phyloP scores from a whole-genome alignment of 2,329 filamentous ascomycete species.

The Aureobasidium sp. region DNA sequence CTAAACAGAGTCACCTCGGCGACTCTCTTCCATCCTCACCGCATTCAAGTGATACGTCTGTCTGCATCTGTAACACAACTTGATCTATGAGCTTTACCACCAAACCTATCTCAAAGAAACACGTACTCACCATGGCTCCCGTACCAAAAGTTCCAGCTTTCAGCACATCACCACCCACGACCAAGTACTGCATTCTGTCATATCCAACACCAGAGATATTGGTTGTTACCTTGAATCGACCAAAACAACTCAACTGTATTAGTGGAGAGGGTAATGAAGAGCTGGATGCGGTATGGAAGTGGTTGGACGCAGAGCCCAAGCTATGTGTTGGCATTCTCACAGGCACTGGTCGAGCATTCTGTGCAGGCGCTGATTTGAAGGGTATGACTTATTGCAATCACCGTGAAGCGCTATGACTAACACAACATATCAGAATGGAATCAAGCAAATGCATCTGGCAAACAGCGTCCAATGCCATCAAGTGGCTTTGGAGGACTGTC shows the following conservation, averaged over 20 bases:
- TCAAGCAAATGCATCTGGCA: slow-evolving; percentile 27
- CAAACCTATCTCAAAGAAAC: too few species aligned
- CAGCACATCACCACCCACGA: too few species aligned
- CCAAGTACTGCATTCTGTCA: slow-evolving; percentile 36
- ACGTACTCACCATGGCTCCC: too few species aligned
- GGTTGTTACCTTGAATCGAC: slow-evolving; percentile 50
- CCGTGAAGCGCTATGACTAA: not conserved
- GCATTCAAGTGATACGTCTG: too few species aligned
- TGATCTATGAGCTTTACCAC: too few species aligned
- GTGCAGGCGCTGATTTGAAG: slow-evolving; percentile 61
- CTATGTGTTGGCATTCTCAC: slow-evolving; percentile 49
- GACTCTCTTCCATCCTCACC: too few species aligned
- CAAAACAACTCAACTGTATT: slow-evolving; percentile 24
- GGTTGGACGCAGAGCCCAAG: slow-evolving; percentile 52
- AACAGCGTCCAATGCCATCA: slow-evolving; percentile 30
- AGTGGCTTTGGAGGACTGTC: slow-evolving; percentile 64
- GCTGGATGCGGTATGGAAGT: slow-evolving; percentile 54
- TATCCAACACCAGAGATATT: slow-evolving; percentile 55
- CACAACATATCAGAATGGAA: slow-evolving; percentile 31
- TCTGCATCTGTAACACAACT: too few species aligned
- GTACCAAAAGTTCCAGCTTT: too few species aligned
- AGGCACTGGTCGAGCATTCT: slow-evolving; percentile 61
- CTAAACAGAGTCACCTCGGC: too few species aligned
- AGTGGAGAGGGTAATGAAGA: slow-evolving; percentile 48
- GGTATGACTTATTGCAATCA: slow-evolving; percentile 39